phyloP scores from a whole-genome alignment of 257 asterid species.

The Striga asiatica region DNA sequence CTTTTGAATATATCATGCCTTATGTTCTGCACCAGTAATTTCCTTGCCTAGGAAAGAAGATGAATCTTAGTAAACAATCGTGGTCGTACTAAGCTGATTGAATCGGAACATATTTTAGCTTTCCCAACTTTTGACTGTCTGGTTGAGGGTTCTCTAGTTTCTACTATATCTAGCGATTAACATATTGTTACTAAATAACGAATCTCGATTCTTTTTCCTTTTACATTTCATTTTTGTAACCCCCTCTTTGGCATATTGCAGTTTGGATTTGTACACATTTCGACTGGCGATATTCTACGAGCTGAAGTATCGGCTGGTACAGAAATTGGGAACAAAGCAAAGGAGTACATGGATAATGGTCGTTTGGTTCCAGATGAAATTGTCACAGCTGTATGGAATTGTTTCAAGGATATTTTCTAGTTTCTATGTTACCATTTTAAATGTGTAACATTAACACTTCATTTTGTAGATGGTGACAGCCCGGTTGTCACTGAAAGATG shows the following conservation, averaged over 20 bases:
- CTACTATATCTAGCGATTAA: background rate
- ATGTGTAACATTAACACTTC: slow-evolving; percentile 14
- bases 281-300: slow-evolving; percentile 93
- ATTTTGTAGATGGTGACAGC: slow-evolving; percentile 71
- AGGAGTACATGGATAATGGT: slow-evolving; percentile 85
- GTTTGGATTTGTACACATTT: slow-evolving; percentile 88
- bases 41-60: background rate
- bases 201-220: background rate
- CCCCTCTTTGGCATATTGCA: slow-evolving; percentile 28
- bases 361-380: slow-evolving; percentile 81
- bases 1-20: background rate
- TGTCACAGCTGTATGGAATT: slow-evolving; percentile 65
- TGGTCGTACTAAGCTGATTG: background rate
- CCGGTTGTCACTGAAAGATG: slow-evolving; percentile 62
- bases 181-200: background rate
- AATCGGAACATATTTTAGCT: background rate
- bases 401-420: background rate
- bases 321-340: slow-evolving; percentile 74
- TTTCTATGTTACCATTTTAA: slow-evolving; percentile 10
- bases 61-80: no score
- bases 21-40: background rate
- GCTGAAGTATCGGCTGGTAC: slow-evolving; percentile 85
- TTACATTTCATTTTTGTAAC: background rate
- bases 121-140: background rate
- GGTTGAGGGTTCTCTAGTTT: background rate